Conservation (phyloP, 306 rosid species). For the Sindora glabra region DNA sequence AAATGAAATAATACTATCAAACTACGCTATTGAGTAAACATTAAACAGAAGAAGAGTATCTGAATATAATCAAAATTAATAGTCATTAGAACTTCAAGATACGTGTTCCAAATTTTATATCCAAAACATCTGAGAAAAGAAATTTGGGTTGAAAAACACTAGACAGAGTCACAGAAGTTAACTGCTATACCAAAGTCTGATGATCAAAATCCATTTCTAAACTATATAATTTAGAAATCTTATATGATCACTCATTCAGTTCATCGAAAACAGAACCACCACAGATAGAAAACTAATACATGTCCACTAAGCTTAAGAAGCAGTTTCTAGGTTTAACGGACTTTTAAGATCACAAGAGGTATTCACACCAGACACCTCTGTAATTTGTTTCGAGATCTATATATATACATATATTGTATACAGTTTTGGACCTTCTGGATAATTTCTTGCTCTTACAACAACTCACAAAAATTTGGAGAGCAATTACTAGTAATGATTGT, state of each 20-base stretch:
- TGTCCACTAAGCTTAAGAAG: no score
- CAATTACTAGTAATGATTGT: background rate
- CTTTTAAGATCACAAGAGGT: no score
- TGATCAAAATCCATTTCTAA: background rate
- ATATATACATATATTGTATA: no score
- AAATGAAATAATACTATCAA: no score
- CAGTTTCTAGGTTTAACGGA: no score
- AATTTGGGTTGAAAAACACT: no score
- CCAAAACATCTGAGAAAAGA: background rate
- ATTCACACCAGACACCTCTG: no score
- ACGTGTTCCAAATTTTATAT: background rate
- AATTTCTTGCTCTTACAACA: background rate
- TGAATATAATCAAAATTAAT: background rate
- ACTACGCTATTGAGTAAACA: no score
- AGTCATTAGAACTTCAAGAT: background rate
- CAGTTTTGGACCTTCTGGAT: background rate
- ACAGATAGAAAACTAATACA: no score
- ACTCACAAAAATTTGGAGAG: background rate
- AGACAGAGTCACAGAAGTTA: no score
- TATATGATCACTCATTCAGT: background rate
- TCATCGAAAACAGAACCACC: background rate
- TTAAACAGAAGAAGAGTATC: no score
- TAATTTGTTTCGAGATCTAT: no score
- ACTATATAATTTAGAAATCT: background rate
- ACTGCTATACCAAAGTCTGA: background rate